Conservation (phyloP, 768 basidiomycete genomes). For the Gloeostereum incarnatum region DNA sequence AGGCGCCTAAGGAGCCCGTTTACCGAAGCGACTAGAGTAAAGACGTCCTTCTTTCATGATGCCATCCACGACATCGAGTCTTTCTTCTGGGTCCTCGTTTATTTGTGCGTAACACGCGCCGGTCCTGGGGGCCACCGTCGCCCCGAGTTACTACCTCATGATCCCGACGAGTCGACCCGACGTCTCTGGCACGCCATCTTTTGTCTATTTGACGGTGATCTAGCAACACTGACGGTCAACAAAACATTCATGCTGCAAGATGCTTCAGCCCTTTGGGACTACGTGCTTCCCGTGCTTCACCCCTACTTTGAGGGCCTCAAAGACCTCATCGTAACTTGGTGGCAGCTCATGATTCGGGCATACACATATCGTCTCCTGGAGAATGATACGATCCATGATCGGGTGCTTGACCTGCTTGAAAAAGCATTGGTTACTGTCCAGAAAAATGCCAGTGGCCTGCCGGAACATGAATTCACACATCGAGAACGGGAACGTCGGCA, state of each 20-base stretch:
- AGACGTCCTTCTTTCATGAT: too few species aligned
- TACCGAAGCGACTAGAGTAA: too few species aligned
- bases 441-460: too few species aligned
- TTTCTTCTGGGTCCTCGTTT: constrained; percentile 13
- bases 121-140: constrained; percentile 9
- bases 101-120: constrained; percentile 10
- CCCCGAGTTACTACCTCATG: neutral
- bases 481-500: too few species aligned
- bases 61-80: constrained; percentile 16
- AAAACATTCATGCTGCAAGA: neutral
- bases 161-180: neutral
- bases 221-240: neutral
- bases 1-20: too few species aligned
- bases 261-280: neutral
- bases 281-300: neutral
- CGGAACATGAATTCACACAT: too few species aligned
- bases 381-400: too few species aligned
- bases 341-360: too few species aligned
- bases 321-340: neutral
- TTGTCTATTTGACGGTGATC: neutral
- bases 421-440: too few species aligned
- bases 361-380: too few species aligned
- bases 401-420: too few species aligned
- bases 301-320: neutral
- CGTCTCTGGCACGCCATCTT: neutral